Percentiles rank a stretch among this genome's conserved stretches.
Conservation (phyloP, 75 land plant species). For the Pinus taeda region DNA sequence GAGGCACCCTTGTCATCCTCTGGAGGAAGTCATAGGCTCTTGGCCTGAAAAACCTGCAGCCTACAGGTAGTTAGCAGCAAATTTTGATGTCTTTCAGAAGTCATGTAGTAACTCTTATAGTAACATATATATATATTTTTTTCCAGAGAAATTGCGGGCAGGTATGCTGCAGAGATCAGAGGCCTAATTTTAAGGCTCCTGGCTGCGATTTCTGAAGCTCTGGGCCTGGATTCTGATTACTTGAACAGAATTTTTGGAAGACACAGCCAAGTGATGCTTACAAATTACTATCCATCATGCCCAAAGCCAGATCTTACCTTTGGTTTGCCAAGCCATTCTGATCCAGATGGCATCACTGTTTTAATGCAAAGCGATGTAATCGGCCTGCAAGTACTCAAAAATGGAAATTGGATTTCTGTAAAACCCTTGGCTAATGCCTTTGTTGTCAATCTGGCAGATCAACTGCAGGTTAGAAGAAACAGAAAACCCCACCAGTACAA, state of each 20-base stretch:
- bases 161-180: slow-evolving; percentile 16
- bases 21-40: slow-evolving; percentile 17
- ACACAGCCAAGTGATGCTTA: slow-evolving; percentile 43
- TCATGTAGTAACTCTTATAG: not conserved
- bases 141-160: slow-evolving; percentile 23
- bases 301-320: slow-evolving; percentile 67
- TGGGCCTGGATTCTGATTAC: slow-evolving; percentile 40
- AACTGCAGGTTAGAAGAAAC: not conserved
- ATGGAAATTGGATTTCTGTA: slow-evolving; percentile 41
- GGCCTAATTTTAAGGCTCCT: slow-evolving; percentile 27
- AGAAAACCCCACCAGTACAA: not conserved
- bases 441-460: not conserved
- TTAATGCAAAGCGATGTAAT: slow-evolving; percentile 41
- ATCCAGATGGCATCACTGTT: slow-evolving; percentile 44
- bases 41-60: slow-evolving; percentile 66
- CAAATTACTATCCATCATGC: slow-evolving; percentile 72
- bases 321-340: slow-evolving; percentile 46
- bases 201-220: slow-evolving; percentile 49
- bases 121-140: not conserved
- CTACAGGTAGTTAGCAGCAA: slow-evolving; percentile 23
- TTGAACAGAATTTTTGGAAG: slow-evolving; percentile 38
- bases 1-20: slow-evolving; percentile 51
- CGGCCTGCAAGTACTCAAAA: slow-evolving; percentile 49
- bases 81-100: not conserved
- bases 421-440: not conserved